Base-by-base conservation (phyloP, 768 basidiomycete genomes). In the Tricholoma furcatifolium region DNA sequence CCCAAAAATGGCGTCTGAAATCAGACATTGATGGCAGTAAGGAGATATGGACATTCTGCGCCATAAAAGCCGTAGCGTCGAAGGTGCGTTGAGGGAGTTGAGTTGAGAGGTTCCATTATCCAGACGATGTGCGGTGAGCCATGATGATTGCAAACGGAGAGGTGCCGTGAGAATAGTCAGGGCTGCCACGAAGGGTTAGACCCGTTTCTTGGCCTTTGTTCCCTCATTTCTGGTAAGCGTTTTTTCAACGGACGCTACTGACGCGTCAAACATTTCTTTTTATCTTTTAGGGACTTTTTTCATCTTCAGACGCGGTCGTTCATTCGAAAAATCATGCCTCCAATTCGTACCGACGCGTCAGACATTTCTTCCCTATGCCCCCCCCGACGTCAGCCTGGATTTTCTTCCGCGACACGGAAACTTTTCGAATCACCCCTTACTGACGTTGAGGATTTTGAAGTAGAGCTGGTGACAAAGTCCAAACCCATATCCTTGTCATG, bases 81-180 rank as follows among this genome's bases (percentile, higher is more conserved):
- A 27, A 4, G 27, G 27, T 27, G 7, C 27, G 7, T 27, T 27
- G 27, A 27, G 27, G 7, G 27, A 27, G 27, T 27, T 27, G 27
- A 27, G 27, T 27, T 27, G 27, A 7, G 27, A 27, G 27, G 27
- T 27, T 7, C 27, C 27, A 27, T 27, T 27, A 27, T 27, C 27
- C 7, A 27, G 27, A 7, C 7, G 27, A 27, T 27, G 27, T 7
- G 27, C 27, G 27, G 7, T 27, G 3, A 27, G 27, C 27, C n/a
- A 27, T 27, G 27, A 27, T 27, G 27, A 27, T 27, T 27, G 27
- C 7, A 27, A 27, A 27, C 7, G 27, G 27, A 27, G 27, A 3
- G 27, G 27, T 27, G 54, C 51, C 48, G 48, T 50, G 48, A 50
- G 48, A 50, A 50, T 18, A 27, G n/a, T n/a, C n/a, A n/a, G n/a